A percentile compares a stretch with the other conserved stretches of the same genome.
These are phyloP conservation scores for Soucietia sequanensis DNA, from an alignment of 805 yeast genomes.

Conservation along the genomic window DNA sequence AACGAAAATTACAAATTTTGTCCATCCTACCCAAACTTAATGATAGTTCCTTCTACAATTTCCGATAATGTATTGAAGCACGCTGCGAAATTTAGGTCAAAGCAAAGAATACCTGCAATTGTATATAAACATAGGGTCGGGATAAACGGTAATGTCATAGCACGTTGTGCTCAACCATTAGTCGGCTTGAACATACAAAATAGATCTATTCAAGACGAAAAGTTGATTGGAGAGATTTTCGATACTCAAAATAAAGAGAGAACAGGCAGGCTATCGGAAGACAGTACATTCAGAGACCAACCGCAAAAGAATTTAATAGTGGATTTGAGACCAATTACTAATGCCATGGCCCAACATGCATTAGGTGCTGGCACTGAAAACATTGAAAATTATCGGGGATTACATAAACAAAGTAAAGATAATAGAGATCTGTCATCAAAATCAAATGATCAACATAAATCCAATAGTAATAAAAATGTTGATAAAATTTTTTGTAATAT, in stretches of 20 bases:
- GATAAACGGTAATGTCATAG: constrained; percentile 70
- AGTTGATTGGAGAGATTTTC: constrained; percentile 71
- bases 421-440: not conserved
- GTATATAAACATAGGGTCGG: constrained; percentile 63
- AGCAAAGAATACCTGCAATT: constrained; percentile 77
- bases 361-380: constrained; percentile 97
- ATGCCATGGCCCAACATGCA: constrained; percentile 95
- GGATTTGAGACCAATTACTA: constrained; percentile 89
- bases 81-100: constrained; percentile 84
- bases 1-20: constrained; percentile 68
- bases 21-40: constrained; percentile 66
- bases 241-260: constrained; percentile 47
- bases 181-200: constrained; percentile 81
- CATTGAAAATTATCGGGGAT: constrained; percentile 74
- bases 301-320: constrained; percentile 64
- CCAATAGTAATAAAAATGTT: constrained; percentile 27
- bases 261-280: constrained; percentile 11
- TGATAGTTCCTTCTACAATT: constrained; percentile 72
- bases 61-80: constrained; percentile 82
- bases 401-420: not conserved
- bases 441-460: constrained; percentile 2
- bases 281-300: constrained; percentile 26
- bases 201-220: constrained; percentile 90
- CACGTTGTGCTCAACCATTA: constrained; percentile 89
- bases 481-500: constrained; percentile 83